Base-by-base conservation (phyloP, 2,329 filamentous ascomycete species). In the Septoria petroselini region DNA sequence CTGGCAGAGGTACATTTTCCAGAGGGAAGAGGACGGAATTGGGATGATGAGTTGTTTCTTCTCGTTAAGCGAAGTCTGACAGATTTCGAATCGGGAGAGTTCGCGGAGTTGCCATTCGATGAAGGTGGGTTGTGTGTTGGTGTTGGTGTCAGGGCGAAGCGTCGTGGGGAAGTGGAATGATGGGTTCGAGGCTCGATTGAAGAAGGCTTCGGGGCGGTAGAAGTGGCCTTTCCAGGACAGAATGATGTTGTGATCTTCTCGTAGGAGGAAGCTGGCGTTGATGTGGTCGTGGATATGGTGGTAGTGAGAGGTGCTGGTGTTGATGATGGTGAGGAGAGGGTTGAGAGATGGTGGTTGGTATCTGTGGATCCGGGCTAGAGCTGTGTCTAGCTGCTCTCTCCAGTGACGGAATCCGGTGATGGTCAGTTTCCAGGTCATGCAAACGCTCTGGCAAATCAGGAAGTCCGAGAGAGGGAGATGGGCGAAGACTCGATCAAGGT, bases 1-100 rank as follows among this genome's bases (percentile, higher is more conserved):
- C 11, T 52, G 50, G 27, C 50, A 52, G 1, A 44, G 39, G 29
- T 48, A 52, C 43, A 40, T 52, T n/a, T 30, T 35, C 50, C 43
- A 52, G 1, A 52, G 2, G 23, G 39, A 48, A 0, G 44, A 37
- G 4, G 21, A 14, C 6, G 40, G 30, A 9, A 17, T 39, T 1
- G 44, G 44, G 12, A 52, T 48, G 25, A 44, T 14, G 2, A n/a
- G 8, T 29, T 51, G 12, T 1, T n/a, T n/a, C n/a, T n/a, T n/a
- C n/a, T n/a, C n/a, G n/a, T n/a, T n/a, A n/a, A n/a, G 19, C 18
- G 35, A 3, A n/a, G 25, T 14, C 7, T 29, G 23, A 4, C 29
- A 38, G 7, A 40, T 18, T 19, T 52, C 39, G 39, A 30, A 21
- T 1, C 41, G 39, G 2, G 50, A 48, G 4, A 52, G 34, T 34